Conservation (phyloP, 106 monocot species). For the Amphibolis antarctica region DNA sequence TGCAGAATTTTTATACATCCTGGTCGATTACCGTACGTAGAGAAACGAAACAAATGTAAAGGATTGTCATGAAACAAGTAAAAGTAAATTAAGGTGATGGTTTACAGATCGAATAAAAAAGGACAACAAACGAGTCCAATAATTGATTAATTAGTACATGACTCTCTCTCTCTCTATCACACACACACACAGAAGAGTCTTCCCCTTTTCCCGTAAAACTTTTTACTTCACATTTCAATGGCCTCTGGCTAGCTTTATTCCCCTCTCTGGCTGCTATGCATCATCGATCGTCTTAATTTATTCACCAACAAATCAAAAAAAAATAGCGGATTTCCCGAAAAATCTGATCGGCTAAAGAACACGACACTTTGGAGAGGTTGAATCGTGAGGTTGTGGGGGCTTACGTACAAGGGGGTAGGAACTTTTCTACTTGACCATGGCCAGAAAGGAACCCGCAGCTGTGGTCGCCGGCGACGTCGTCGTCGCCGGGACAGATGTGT, state of each 20-base stretch:
- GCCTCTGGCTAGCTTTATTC: background rate
- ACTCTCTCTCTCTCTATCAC: too few relatives aligned
- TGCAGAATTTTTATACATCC: too few relatives aligned
- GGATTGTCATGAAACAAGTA: too few relatives aligned
- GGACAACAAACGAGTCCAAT: too few relatives aligned
- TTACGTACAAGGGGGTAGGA: too few relatives aligned
- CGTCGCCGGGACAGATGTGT: background rate
- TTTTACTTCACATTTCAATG: background rate
- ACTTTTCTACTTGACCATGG: conserved; percentile 22
- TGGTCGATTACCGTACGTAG: too few relatives aligned
- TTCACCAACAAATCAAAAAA: conserved; percentile 6
- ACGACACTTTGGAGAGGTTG: too few relatives aligned
- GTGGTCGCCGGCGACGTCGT: conserved; percentile 6
- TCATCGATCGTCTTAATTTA: conserved; percentile 12
- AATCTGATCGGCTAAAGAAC: background rate
- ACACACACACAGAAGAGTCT: background rate
- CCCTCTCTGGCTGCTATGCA: background rate
- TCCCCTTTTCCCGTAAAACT: background rate
- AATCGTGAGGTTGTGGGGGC: too few relatives aligned
- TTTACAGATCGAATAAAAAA: too few relatives aligned
- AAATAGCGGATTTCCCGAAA: background rate
- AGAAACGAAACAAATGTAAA: too few relatives aligned
- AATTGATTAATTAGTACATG: too few relatives aligned
- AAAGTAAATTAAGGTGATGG: too few relatives aligned
- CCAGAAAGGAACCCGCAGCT: conserved; percentile 39